phyloP scores from a whole-genome alignment of 306 rosid genomes.

The Dalbergia cochinchinensis region DNA sequence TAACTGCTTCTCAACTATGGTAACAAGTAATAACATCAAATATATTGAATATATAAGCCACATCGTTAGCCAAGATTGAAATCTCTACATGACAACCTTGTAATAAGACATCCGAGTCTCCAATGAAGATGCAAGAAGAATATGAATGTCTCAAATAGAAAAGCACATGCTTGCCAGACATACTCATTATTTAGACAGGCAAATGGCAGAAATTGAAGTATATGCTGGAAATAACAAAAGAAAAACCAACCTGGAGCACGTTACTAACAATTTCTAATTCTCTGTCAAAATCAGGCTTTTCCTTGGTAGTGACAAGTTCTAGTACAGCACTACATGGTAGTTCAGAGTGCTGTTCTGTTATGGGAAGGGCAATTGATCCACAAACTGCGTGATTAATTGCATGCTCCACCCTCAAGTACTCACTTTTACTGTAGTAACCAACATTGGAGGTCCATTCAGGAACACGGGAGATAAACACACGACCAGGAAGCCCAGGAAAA shows the following conservation, averaged over 20 bases:
- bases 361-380: slow-evolving; percentile 88
- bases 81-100: slow-evolving; percentile 20
- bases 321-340: slow-evolving; percentile 79
- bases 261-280: slow-evolving; percentile 78
- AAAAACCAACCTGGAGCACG: slow-evolving; percentile 76
- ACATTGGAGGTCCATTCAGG: slow-evolving; percentile 98
- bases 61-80: slow-evolving; percentile 12
- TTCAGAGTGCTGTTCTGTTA: slow-evolving; percentile 57
- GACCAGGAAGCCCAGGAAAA: slow-evolving; percentile 86
- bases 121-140: not conserved
- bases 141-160: slow-evolving; percentile 18
- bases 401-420: slow-evolving; percentile 81
- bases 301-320: slow-evolving; percentile 85
- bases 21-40: slow-evolving; percentile 4
- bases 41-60: slow-evolving; percentile 4
- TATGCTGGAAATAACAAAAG: slow-evolving; percentile 12
- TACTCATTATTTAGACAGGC: slow-evolving; percentile 5
- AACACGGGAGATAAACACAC: slow-evolving; percentile 78
- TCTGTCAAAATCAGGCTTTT: slow-evolving; percentile 74
- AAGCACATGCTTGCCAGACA: slow-evolving; percentile 26
- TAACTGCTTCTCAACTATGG: slow-evolving; percentile 13
- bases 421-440: slow-evolving; percentile 72
- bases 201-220: not conserved
- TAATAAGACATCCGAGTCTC: not conserved
- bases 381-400: slow-evolving; percentile 78